Percentiles rank a stretch among this genome's conserved stretches.
Conservation (phyloP, 345 rosid species). For the Eucalyptus cloeziana region DNA sequence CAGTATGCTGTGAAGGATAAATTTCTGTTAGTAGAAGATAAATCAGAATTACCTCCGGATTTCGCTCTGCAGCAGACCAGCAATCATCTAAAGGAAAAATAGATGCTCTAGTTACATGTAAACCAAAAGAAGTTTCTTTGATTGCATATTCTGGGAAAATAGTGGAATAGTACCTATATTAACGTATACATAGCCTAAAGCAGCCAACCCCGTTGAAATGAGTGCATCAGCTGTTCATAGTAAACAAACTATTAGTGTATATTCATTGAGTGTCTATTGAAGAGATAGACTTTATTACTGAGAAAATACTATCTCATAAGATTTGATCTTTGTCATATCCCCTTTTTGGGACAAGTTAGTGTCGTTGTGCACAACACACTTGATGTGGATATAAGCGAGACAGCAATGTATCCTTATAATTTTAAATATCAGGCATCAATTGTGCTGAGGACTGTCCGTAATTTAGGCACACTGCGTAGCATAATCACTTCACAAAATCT, state of each 20-base stretch:
- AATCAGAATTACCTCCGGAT: conserved; percentile 27
- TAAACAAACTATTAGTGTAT: not conserved
- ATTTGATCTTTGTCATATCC: not conserved
- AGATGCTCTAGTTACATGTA: conserved; percentile 1
- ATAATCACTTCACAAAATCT: not conserved
- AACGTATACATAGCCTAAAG: conserved; percentile 71
- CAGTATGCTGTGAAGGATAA: not conserved
- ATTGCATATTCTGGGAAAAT: not conserved
- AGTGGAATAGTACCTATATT: conserved; percentile 58
- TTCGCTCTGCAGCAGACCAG: conserved; percentile 57
- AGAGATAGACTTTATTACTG: not conserved
- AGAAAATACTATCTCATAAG: not conserved
- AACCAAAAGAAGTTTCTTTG: not conserved
- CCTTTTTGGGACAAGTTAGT: not conserved
- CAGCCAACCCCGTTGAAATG: conserved; percentile 82
- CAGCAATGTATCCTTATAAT: not conserved
- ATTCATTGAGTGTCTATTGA: not conserved
- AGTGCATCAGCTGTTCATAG: conserved; percentile 80
- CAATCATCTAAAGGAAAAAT: conserved; percentile 71
- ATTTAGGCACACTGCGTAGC: not conserved
- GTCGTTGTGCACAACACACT: not conserved
- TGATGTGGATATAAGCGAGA: not conserved
- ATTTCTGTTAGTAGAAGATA: not conserved
- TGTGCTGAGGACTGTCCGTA: not conserved
- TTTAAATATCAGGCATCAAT: not conserved